Conservation (phyloP, 2,329 filamentous ascomycete species). For the Onygenales sp. region DNA sequence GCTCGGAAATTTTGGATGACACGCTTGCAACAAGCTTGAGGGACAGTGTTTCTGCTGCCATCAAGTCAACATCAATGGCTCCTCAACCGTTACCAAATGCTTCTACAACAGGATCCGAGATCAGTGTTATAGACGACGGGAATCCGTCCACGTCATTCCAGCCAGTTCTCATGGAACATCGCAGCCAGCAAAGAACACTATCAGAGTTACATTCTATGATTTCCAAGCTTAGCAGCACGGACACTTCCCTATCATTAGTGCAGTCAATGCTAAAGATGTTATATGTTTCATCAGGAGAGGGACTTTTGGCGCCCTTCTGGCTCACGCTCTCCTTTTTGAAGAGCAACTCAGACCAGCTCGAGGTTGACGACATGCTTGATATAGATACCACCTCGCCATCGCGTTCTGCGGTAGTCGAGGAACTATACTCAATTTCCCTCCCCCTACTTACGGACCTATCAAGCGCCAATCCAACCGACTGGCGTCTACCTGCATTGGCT, state of each 20-base stretch:
- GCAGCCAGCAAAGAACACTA: constrained; percentile 59
- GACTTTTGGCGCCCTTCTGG: constrained; percentile 68
- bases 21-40: constrained; percentile 59
- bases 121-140: constrained; percentile 19
- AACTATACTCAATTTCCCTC: constrained; percentile 35
- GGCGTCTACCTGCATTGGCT: constrained; percentile 67
- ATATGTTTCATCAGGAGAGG: constrained; percentile 47
- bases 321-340: constrained; percentile 64
- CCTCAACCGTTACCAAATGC: constrained; percentile 20
- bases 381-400: constrained; percentile 22
- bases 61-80: constrained; percentile 26
- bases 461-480: constrained; percentile 43
- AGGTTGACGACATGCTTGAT: constrained; percentile 59
- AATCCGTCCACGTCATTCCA: constrained; percentile 38
- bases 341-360: constrained; percentile 40
- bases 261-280: constrained; percentile 56
- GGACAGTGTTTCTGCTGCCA: constrained; percentile 56
- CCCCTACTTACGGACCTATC: constrained; percentile 29
- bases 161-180: constrained; percentile 53
- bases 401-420: constrained; percentile 30
- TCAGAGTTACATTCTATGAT: constrained; percentile 51
- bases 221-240: constrained; percentile 43
- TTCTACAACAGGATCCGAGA: constrained; percentile 14
- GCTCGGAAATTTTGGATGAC: constrained; percentile 58
- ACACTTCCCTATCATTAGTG: constrained; percentile 43